Evolutionary conservation across 2,329 filamentous ascomycete genomes (phyloP).

Genomic region (Coniochaeta sp.): DNA sequence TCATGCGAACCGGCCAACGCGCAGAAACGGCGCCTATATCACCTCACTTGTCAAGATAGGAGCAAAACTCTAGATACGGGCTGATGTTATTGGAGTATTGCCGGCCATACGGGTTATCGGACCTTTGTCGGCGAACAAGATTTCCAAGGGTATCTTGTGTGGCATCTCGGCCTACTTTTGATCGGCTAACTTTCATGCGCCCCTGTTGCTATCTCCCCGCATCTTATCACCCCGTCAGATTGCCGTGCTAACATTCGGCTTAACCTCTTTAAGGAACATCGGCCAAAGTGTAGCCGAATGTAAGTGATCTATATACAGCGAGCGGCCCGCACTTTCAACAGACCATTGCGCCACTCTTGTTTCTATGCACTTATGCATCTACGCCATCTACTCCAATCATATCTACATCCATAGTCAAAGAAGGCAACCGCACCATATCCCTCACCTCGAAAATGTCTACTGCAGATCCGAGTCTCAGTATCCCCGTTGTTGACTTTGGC

Average conservation of each 20-base stretch:
- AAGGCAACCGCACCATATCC: not conserved
- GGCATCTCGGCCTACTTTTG: not conserved
- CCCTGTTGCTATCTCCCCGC: not conserved
- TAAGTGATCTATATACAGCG: not conserved
- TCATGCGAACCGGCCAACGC: constrained; percentile 4
- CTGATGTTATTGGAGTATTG: not conserved
- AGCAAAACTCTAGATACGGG: not conserved
- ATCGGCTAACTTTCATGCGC: not conserved
- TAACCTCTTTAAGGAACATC: not conserved
- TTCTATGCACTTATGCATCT: not conserved
- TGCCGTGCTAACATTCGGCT: not conserved
- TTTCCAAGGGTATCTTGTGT: not conserved
- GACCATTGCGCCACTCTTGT: not conserved
- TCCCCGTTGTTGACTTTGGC: constrained; percentile 10
- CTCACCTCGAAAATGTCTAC: not conserved
- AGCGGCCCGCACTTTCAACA: not conserved
- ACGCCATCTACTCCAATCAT: not conserved
- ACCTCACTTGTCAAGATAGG: not conserved
- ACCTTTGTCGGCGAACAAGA: not conserved
- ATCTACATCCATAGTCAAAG: not conserved
- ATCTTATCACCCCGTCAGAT: not conserved
- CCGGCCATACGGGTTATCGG: not conserved
- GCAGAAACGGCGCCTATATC: not conserved
- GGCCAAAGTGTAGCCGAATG: not conserved
- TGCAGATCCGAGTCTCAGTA: constrained; percentile 1